phyloP scores from a whole-genome alignment of 106 monocot species.

The Vanilla planifolia region DNA sequence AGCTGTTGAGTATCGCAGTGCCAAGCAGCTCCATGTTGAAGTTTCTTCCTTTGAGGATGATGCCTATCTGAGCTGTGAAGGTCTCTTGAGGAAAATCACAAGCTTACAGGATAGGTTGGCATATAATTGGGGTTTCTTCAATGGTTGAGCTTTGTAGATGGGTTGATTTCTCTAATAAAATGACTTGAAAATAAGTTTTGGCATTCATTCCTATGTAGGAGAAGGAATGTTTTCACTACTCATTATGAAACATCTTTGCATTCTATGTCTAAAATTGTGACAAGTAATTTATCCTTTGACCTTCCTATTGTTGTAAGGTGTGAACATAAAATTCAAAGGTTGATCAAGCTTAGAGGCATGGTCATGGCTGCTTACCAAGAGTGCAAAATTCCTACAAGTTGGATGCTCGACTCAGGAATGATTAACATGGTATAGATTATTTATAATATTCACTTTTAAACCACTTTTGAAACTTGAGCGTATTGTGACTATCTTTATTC shows the following conservation, averaged over 20 bases:
- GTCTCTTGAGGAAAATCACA: conserved; percentile 49
- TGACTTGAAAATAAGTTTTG: no score
- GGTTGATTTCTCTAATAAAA: no score
- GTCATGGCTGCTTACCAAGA: conserved; percentile 39
- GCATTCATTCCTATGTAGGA: no score
- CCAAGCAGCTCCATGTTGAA: conserved; percentile 48
- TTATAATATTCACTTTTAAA: no score
- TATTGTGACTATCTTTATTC: neutral
- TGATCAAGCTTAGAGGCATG: conserved; percentile 45
- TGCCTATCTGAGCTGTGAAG: conserved; percentile 33
- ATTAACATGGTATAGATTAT: conserved; percentile 60
- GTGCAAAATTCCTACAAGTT: conserved; percentile 63
- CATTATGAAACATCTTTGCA: no score
- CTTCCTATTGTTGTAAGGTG: conserved; percentile 30
- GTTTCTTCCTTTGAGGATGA: conserved; percentile 44
- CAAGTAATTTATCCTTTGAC: no score
- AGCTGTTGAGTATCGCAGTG: conserved; percentile 65
- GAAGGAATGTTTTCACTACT: no score
- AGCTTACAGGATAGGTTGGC: conserved; percentile 57
- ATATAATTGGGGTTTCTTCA: no score
- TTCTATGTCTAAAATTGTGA: no score
- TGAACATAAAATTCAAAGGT: conserved; percentile 53
- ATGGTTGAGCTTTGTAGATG: no score
- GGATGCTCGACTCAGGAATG: conserved; percentile 92
- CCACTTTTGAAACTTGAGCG: neutral